Evolutionary conservation across 1,284 basidiomycete genomes (phyloP), one percentile per base, ranked within the genome.

Genomic region (Mixia osmundae): DNA sequence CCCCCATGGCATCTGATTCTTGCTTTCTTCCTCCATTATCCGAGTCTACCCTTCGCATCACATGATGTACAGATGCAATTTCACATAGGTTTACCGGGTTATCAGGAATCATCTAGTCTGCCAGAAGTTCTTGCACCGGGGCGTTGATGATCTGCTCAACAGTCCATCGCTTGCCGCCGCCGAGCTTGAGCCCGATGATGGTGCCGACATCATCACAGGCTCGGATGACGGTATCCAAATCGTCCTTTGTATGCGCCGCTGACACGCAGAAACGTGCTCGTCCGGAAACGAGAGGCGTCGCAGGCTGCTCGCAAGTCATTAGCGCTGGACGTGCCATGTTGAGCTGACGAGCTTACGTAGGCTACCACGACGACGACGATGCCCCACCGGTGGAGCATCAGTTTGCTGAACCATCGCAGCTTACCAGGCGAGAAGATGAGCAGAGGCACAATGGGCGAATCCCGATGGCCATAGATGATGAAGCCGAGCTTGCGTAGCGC

Each of bases 261-360:
- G 77, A 83, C 16, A 95, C 66, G 55, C 91, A 97, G 66, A 95
- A 95, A 49, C 89, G 66, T 26, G 89, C 83, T 16, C 91, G 69
- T 30, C 72, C 71, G 2, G 79, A 80, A 44, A 87, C 73, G 33
- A 97, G 69, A 7, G 85, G 76, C 16, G 87, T 94, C 24, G 31
- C 21, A 16, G 25, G 25, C 19, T 12, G 29, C 12, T 34, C 29
- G 21, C 30, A 16, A 27, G 20, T 7, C n/a, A n/a, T n/a, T n/a
- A n/a, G n/a, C n/a, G n/a, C n/a, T n/a, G 25, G 23, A 14, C 2
- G 34, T 30, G 25, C 35, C 29, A 30, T 33, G 37, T 38, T 29
- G 16, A 41, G n/a, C n/a, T n/a, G n/a, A n/a, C n/a, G n/a, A n/a
- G 37, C 58, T 58, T 51, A 47, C 60, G 56, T 87, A 89, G 12